phyloP scores from a whole-genome alignment of 805 yeast genomes.

The Ogataea naganishii region DNA sequence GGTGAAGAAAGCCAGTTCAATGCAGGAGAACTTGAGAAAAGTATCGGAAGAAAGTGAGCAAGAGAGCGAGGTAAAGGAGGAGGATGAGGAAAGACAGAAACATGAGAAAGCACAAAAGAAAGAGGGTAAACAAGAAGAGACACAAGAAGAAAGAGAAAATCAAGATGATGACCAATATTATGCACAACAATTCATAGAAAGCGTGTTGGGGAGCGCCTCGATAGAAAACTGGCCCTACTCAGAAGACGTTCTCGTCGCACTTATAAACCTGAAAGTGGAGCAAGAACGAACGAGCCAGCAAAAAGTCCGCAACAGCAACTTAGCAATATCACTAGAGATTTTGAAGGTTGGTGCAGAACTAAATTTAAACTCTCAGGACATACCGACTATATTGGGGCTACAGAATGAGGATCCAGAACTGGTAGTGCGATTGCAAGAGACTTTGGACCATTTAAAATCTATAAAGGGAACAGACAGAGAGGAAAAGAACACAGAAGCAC shows the following conservation, averaged over 20 bases:
- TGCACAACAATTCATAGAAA: not conserved
- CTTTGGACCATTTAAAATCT: too few relatives aligned
- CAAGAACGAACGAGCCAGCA: constrained; percentile 36
- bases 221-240: constrained; percentile 22
- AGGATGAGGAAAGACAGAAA: not conserved
- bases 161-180: not conserved
- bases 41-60: not conserved
- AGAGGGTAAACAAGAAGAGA: constrained; percentile 1
- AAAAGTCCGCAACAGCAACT: constrained; percentile 23
- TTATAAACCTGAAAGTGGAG: constrained; percentile 28
- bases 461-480: too few relatives aligned
- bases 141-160: constrained; percentile 1
- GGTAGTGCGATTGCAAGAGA: too few relatives aligned
- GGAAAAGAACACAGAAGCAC: not conserved
- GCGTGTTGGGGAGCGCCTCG: not conserved
- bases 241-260: constrained; percentile 26
- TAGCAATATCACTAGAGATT: constrained; percentile 27
- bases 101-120: too few relatives aligned
- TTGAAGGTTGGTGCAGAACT: constrained; percentile 26
- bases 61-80: not conserved
- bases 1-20: too few relatives aligned
- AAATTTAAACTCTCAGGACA: too few relatives aligned
- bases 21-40: too few relatives aligned
- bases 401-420: too few relatives aligned
- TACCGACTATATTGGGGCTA: too few relatives aligned